Evolutionary conservation across 352 stramenopile species (phyloP), one percentile per base, ranked within the genome.

Genomic region (Pythium plurisporium): DNA sequence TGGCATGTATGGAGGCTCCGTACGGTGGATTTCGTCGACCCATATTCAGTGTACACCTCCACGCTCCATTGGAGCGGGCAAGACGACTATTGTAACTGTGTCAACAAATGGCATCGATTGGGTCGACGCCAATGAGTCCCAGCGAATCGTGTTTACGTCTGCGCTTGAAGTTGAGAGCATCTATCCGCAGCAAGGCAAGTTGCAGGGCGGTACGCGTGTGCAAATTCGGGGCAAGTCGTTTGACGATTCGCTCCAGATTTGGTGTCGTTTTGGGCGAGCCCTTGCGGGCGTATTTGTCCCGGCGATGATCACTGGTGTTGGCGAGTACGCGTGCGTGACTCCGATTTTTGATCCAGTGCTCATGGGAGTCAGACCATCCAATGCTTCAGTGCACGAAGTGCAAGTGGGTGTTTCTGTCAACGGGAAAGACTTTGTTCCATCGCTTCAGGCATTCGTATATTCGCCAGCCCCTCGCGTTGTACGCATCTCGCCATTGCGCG

Each of bases 241-340:
- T 26, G 60, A 64, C 14, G 6, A 23, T 23, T 44, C 34, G 1
- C 22, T 48, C 10, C 62, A 60, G 41, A 68, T 90, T 14, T 82
- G 69, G 69, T 95, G 83, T 53, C 66, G 69, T n/a, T 96, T 94
- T 47, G 82, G 84, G 11, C 54, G 74, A 2, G 42, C 34, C 22
- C 27, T 33, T 1, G 15, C 14, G 26, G 62, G 60, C 19, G 50
- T 77, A 4, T 17, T 71, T n/a, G 58, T 68, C 2, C 47, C 37
- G 0, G 79, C 64, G 7, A 73, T 56, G 11, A 55, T 74, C 12
- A 19, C 73, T 1, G 68, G 38, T 15, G 3, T 38, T 2, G 58
- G 65, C 4, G 63, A 70, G 31, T 33, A 87, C 14, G 56, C 63
- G 10, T 91, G 82, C 30, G 47, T 74, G 10, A 76, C 62, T 1